Base-by-base conservation (phyloP, 768 basidiomycete species). In the Termitomyces sp. region DNA sequence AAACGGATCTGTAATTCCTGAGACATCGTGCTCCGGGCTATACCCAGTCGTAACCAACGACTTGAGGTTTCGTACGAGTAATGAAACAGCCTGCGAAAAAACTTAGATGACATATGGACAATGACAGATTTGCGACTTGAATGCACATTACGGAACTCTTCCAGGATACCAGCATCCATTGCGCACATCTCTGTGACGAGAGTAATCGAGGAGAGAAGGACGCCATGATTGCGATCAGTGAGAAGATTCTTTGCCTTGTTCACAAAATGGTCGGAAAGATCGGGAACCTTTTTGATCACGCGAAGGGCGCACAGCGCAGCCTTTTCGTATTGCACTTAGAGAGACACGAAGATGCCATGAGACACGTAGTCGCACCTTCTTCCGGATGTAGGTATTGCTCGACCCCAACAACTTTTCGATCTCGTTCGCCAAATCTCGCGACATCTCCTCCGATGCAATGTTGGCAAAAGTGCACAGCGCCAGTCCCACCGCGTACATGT, bases 371-470 rank as follows among this genome's bases (percentile, higher is more conserved):
- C 78, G 56, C 58, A 92, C 96, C 87, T 99, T 99, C 76, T 98
- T 98, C 56, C 97, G 89, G 63, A 99, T 98, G 73, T 99, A 99
- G 5, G 96, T 93, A 68, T 99, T 99, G 62, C 93, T 95, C 36
- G 94, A 96, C 10, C 97, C 97, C 55, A 99, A 77, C 4, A 98
- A 79, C 73, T 98, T 98, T 75, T 98, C 95, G 63, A 99, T 91
- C 77, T 98, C 97, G 66, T 98, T 96, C 54, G 90, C 91, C 63
- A 99, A 78, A 79, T 99, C 97, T 61, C 97, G 86, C 30, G 96
- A 94, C 97, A 99, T 99, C 74, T 99, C 97, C 73, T 99, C 97
- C 20, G 94, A 97, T 10, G 97, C 94, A 64, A 98, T 98, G 68
- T 98, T 98, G 58, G 96, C 97, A 68, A 99, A 98, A 0, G 97